Percentiles rank a stretch among this genome's conserved stretches.
phyloP scores from a whole-genome alignment of 768 basidiomycete genomes.

The Psilocybe subaeruginosa region DNA sequence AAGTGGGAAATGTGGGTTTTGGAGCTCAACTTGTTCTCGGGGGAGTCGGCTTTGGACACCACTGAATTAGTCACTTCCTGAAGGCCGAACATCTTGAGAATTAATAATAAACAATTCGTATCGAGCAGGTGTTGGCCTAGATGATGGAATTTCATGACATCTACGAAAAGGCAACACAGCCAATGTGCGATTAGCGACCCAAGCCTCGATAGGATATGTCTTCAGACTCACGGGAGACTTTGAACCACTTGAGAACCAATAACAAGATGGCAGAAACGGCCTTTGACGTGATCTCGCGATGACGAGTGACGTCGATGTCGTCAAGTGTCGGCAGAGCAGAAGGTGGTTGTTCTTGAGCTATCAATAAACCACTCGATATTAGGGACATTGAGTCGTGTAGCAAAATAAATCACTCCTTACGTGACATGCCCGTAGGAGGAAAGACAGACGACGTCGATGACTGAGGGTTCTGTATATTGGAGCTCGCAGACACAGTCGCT shows the following conservation, averaged over 20 bases:
- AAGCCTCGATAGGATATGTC: neutral
- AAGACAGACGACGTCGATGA: conserved; percentile 72
- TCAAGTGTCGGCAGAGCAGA: conserved; percentile 78
- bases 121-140: conserved; percentile 94
- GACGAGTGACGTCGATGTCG: conserved; percentile 91
- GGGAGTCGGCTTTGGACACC: conserved; percentile 85
- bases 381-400: neutral
- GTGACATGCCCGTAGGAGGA: conserved; percentile 70
- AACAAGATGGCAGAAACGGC: conserved; percentile 94
- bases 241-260: conserved; percentile 95
- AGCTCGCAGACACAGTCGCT: conserved; percentile 88
- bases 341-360: conserved; percentile 66
- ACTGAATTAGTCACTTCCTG: conserved; percentile 88
- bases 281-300: conserved; percentile 97
- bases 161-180: conserved; percentile 40
- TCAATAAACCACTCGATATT: neutral
- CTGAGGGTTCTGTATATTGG: conserved; percentile 62
- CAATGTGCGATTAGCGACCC: neutral
- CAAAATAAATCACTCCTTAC: conserved; percentile 39
- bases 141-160: conserved; percentile 98
- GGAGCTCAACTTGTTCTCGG: conserved; percentile 71
- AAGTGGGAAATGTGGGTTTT: neutral
- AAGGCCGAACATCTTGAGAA: conserved; percentile 98
- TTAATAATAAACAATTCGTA: conserved; percentile 90
- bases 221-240: conserved; percentile 83